Evolutionary conservation across 108 stramenopile species (phyloP).

Genomic region (Parietichytrium sp.): DNA sequence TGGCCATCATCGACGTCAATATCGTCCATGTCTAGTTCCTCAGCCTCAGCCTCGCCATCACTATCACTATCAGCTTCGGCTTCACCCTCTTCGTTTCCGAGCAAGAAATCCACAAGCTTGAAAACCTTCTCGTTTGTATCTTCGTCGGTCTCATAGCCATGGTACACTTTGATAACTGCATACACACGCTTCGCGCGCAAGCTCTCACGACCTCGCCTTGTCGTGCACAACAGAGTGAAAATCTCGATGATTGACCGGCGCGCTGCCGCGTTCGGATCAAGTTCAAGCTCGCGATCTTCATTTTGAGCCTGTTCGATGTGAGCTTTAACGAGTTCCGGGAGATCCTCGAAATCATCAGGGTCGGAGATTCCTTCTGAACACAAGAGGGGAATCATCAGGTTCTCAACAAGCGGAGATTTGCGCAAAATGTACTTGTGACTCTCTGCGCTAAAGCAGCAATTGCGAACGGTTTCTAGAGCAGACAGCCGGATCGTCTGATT

Average conservation of each 20-base stretch:
- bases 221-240: neutral
- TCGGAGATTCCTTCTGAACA: neutral
- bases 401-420: neutral
- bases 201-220: neutral
- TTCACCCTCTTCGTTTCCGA: neutral
- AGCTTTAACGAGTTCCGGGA: too few relatives aligned
- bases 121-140: constrained; percentile 9
- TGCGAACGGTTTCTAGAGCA: constrained; percentile 8
- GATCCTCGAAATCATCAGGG: constrained; percentile 15
- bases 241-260: neutral
- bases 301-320: neutral
- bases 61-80: neutral
- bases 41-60: neutral
- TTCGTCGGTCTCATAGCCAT: neutral
- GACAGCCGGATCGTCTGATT: neutral
- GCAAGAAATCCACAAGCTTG: neutral
- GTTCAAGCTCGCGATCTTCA: neutral
- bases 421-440: neutral
- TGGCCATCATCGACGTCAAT: neutral
- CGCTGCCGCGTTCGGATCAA: neutral
- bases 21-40: neutral
- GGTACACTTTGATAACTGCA: constrained; percentile 3
- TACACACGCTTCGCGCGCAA: neutral
- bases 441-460: constrained; percentile 23
- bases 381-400: neutral